Base-by-base conservation (phyloP, 345 rosid species). In the Eucalyptus brandiana region DNA sequence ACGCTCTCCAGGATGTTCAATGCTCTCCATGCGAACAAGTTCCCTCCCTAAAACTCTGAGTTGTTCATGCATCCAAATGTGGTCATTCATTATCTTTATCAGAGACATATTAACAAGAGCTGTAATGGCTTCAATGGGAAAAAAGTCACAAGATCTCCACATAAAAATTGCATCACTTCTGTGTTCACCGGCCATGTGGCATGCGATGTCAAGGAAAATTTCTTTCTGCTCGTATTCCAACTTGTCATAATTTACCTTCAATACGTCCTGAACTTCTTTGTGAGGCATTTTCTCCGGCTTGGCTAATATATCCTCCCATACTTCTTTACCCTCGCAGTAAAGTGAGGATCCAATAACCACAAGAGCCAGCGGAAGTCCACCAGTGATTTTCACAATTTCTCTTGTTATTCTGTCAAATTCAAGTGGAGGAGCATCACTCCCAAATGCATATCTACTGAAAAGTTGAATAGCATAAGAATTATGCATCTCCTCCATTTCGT, bases 191-290 rank as follows among this genome's bases (percentile, higher is more conserved):
- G 37, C 51, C 53, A 89, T 83, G 37, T 44, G 47, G 32, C 87
- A 89, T 40, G 87, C 90, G 16, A 89, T 62, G 56, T 89, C 90
- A 62, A 89, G 90, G 54, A 89, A 89, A 40, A 89, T 89, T n/a
- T 89, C 87, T 72, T 60, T 89, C 49, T 89, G 76, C 48, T 89
- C 58, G 1, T 28, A 42, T 8, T 65, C 80, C 45, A 89, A 86
- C 24, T 18, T 47, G 19, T 89, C 87, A 50, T 89, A 89, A 65
- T 80, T 89, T 21, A 86, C 49, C 90, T 19, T 85, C 87, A 89
- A 34, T 45, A 45, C 65, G 1, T 89, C 87, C 58, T 85, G 81
- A 50, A 89, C 60, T 42, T 62, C 58, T 51, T 12, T 23, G n/a
- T 48, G 53, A 23, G 87, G 81, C 13, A 56, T 40, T 14, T 83